Base-by-base conservation (phyloP, 2,329 filamentous ascomycete genomes). In the Ophiostoma triangulosporum region DNA sequence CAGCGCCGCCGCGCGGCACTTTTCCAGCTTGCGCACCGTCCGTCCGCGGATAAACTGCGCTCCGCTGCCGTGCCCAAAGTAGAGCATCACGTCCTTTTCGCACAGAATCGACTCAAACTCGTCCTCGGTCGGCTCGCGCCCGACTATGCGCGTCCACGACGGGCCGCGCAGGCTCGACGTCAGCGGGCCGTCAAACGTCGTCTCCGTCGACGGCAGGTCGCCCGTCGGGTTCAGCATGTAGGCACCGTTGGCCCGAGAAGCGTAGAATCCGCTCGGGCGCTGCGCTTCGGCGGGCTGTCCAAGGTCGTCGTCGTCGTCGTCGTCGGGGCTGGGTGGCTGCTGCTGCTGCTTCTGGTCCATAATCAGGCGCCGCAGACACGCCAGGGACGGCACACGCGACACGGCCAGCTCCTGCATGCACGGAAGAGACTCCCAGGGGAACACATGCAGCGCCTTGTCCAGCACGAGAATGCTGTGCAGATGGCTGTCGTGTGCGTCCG, bases 1-100 rank as follows among this genome's bases (percentile, higher is more conserved):
- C 64, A 96, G 84, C 0, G 89, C 82, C 0, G 86, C 83, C 1
- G 89, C 86, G 48, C 68, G 70, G 68, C 88, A 95, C 56, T 77
- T 81, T 12, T 54, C 79, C 12, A 97, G 77, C 55, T 81, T 82
- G 53, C 88, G 84, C 59, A 98, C 81, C 1, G 87, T 87, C 60
- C 88, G 81, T 12, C 86, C 83, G 29, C 90, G 84, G 55, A 98
- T 88, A 68, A 95, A 98, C 68, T 98, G 93, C 27, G 88, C 87
- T 22, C 91, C 93, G 59, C 87, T 91, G 56, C 93, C 93, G 69
- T 98, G 93, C 1, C 93, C 93, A 67, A 98, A 97, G 71, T 98
- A 98, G 11, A 98, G 75, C 24, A 96, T 72, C 2, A 95, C 71
- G 55, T 88, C 82, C 17, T 81, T 82, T 0, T 73, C 67, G 48